A percentile compares a stretch with the other conserved stretches of the same genome.
These are phyloP conservation scores for Puccinia triticina DNA, from an alignment of 1,284 basidiomycete genomes.

Conservation along the genomic window DNA sequence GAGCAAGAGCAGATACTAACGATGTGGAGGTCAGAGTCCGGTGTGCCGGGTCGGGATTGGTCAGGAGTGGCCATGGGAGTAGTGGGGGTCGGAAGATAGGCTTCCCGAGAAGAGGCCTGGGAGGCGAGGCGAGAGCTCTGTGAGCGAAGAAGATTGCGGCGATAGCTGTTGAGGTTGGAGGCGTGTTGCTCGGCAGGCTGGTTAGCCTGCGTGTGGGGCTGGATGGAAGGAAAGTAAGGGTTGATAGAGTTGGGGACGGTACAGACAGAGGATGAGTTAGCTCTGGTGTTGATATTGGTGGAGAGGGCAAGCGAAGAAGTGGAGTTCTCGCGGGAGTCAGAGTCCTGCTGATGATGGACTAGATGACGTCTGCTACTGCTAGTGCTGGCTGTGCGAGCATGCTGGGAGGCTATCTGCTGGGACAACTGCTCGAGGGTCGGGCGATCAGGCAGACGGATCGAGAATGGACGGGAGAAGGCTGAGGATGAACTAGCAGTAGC, in stretches of 20 bases:
- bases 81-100: background rate
- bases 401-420: slow-evolving; percentile 24
- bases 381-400: background rate
- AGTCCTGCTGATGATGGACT: background rate
- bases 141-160: background rate
- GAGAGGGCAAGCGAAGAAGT: slow-evolving; percentile 22
- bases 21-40: slow-evolving; percentile 42
- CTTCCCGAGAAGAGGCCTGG: background rate
- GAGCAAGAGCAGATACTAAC: slow-evolving; percentile 25
- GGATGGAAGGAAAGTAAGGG: slow-evolving; percentile 48
- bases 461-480: slow-evolving; percentile 21
- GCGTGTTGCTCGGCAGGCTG: background rate
- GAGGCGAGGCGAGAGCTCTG: background rate
- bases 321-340: slow-evolving; percentile 11
- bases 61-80: slow-evolving; percentile 38
- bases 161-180: background rate
- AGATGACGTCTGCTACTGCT: slow-evolving; percentile 15
- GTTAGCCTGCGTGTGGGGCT: background rate
- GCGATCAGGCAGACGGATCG: slow-evolving; percentile 32
- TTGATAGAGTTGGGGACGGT: slow-evolving; percentile 12
- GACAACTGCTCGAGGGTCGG: slow-evolving; percentile 26
- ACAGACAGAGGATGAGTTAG: background rate
- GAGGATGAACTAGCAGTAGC: slow-evolving; percentile 17
- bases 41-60: slow-evolving; percentile 39
- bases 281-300: slow-evolving; percentile 16